phyloP scores from a whole-genome alignment of 805 yeast species.

The Tetrapisispora taiwanensis region DNA sequence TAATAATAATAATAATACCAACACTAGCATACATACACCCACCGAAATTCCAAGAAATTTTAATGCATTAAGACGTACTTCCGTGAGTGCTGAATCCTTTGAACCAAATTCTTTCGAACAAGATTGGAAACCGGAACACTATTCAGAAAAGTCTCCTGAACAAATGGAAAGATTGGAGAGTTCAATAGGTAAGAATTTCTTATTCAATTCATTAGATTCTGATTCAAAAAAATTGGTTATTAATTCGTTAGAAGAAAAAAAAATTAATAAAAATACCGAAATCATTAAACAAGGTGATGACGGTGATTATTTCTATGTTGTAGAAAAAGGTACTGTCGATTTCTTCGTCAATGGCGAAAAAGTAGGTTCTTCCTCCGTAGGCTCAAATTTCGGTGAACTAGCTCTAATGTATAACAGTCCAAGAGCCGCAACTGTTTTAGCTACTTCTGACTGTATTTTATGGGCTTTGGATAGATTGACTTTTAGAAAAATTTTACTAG shows the following conservation, averaged over 20 bases:
- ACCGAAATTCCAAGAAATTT: constrained; percentile 42
- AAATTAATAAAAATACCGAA: constrained; percentile 46
- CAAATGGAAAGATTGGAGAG: constrained; percentile 61
- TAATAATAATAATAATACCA: not conserved
- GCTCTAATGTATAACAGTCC: constrained; percentile 97
- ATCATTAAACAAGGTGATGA: constrained; percentile 23
- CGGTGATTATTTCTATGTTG: constrained; percentile 9
- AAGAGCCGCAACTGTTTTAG: constrained; percentile 88
- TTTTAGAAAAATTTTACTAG: constrained; percentile 82
- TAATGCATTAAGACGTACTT: constrained; percentile 76
- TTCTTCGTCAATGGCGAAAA: constrained; percentile 55
- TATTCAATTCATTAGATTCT: constrained; percentile 74
- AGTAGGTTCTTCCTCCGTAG: constrained; percentile 70
- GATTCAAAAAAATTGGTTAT: constrained; percentile 70
- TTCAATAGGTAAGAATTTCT: constrained; percentile 69
- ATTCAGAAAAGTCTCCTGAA: constrained; percentile 45
- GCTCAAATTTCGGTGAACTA: constrained; percentile 90
- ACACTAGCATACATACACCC: not conserved
- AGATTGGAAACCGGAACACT: constrained; percentile 59
- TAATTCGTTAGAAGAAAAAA: constrained; percentile 71
- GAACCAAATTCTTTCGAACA: constrained; percentile 63
- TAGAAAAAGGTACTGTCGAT: constrained; percentile 58
- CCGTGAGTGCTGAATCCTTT: constrained; percentile 82
- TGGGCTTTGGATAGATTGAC: constrained; percentile 94
- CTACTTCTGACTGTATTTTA: constrained; percentile 57